Percentiles rank a stretch among this genome's conserved stretches.
phyloP scores from a whole-genome alignment of 441 rosid genomes.

The Corymbia calophylla region DNA sequence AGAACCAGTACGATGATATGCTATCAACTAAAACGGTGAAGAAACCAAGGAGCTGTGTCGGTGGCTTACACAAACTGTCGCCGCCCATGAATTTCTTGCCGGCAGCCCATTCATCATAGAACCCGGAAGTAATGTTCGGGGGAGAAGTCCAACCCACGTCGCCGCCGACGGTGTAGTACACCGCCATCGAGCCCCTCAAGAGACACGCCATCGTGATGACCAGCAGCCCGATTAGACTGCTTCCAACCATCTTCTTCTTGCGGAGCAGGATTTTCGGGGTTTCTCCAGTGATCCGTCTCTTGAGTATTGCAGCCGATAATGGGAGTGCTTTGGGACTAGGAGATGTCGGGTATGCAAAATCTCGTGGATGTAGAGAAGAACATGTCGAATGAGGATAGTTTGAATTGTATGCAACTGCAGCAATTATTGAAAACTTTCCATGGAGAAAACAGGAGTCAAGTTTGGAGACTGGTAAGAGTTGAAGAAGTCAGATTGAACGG shows the following conservation, averaged over 20 bases:
- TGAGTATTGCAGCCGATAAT: neutral
- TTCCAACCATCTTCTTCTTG: neutral
- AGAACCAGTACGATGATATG: neutral
- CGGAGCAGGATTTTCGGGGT: neutral
- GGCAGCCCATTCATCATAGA: constrained; percentile 9
- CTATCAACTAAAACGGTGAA: neutral
- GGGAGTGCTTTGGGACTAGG: neutral
- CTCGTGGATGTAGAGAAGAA: neutral
- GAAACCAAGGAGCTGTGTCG: neutral
- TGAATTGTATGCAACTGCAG: neutral
- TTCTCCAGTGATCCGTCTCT: neutral
- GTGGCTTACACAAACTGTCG: constrained; percentile 23
- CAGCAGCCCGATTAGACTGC: neutral
- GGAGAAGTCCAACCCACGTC: neutral
- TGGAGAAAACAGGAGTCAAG: neutral
- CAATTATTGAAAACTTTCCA: neutral
- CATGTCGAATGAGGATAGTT: neutral
- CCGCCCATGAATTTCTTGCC: constrained; percentile 18
- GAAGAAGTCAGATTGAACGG: neutral
- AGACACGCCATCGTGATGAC: neutral
- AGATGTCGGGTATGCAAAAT: neutral
- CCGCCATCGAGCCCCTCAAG: accelerated
- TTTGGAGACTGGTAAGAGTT: neutral
- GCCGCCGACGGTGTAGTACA: neutral
- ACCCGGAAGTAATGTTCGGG: neutral